Evolutionary conservation across 768 basidiomycete species (phyloP).

Genomic region (Trametes cinnabarina): DNA sequence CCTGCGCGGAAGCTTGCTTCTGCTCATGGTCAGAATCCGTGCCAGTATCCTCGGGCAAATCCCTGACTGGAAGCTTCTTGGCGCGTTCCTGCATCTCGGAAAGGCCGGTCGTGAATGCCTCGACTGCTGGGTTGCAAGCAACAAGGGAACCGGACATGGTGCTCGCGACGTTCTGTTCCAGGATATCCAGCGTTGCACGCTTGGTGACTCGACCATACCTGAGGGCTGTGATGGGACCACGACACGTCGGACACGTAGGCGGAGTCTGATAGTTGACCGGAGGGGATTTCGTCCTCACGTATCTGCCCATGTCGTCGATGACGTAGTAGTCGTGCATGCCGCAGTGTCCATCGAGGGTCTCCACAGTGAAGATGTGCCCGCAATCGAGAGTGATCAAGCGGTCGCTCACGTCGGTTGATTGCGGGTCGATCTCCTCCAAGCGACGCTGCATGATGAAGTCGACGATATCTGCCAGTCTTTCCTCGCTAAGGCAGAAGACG

Average conservation of each 20-base stretch:
- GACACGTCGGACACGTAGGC: conserved; percentile 37
- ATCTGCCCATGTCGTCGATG: conserved; percentile 24
- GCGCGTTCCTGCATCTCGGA: conserved; percentile 10
- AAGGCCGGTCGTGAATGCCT: conserved; percentile 5
- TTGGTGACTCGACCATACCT: conserved; percentile 39
- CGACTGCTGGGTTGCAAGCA: conserved; percentile 10
- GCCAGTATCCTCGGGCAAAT: neutral
- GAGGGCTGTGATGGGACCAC: conserved; percentile 31
- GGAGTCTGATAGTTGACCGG: conserved; percentile 30
- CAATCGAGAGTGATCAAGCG: conserved; percentile 32
- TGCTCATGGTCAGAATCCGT: neutral
- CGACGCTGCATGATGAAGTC: conserved; percentile 36
- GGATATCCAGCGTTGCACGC: conserved; percentile 36
- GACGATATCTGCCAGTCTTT: conserved; percentile 30
- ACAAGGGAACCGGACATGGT: conserved; percentile 28
- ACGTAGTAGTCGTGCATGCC: conserved; percentile 32
- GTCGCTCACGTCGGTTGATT: conserved; percentile 30
- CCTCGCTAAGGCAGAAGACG: conserved; percentile 27
- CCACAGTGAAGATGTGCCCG: conserved; percentile 40
- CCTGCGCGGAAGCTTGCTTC: neutral
- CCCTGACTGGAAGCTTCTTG: conserved; percentile 11
- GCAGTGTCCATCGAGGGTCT: conserved; percentile 39
- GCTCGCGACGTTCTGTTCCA: conserved; percentile 38
- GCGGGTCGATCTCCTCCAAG: conserved; percentile 26
- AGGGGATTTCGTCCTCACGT: conserved; percentile 26